A percentile compares a stretch with the other conserved stretches of the same genome.
Evolutionary conservation across 2,329 filamentous ascomycete genomes (phyloP).

Genomic region (Pseudomassariella vexata): DNA sequence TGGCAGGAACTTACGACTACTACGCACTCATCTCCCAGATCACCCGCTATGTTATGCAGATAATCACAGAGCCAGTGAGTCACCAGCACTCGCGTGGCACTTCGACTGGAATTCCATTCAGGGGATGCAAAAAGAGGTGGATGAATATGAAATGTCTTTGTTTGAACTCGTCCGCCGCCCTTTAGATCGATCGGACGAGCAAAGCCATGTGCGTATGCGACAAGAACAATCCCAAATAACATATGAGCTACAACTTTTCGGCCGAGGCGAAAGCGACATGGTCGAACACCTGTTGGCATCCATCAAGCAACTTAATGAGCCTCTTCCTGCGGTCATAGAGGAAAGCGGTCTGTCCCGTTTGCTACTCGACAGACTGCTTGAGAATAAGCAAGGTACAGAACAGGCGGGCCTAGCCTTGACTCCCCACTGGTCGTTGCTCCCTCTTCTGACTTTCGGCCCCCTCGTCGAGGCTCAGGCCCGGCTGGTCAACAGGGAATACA

Average conservation of each 20-base stretch:
- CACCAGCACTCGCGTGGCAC: constrained; percentile 60
- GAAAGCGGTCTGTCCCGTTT: constrained; percentile 33
- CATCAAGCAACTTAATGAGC: constrained; percentile 38
- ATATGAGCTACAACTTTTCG: constrained; percentile 40
- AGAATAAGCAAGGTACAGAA: constrained; percentile 12
- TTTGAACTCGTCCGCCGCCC: constrained; percentile 20
- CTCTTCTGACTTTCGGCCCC: constrained; percentile 70
- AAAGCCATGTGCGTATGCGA: constrained; percentile 4
- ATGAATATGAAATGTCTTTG: constrained; percentile 42
- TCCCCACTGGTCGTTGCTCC: constrained; percentile 54
- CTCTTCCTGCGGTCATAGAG: constrained; percentile 15
- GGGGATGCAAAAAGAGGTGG: constrained; percentile 54
- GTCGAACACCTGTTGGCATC: constrained; percentile 43
- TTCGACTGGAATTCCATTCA: constrained; percentile 68
- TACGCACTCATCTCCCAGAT: constrained; percentile 63
- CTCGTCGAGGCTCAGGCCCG: constrained; percentile 69
- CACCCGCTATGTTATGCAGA: constrained; percentile 60
- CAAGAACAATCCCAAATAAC: not conserved
- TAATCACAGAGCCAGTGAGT: constrained; percentile 37
- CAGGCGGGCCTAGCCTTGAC: constrained; percentile 26
- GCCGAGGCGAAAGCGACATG: constrained; percentile 39
- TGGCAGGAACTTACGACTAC: constrained; percentile 68
- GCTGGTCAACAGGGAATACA: constrained; percentile 70
- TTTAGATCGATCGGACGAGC: not conserved
- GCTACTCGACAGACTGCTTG: constrained; percentile 33